Base-by-base conservation (phyloP, 768 basidiomycete species). In the Serendipita indica region DNA sequence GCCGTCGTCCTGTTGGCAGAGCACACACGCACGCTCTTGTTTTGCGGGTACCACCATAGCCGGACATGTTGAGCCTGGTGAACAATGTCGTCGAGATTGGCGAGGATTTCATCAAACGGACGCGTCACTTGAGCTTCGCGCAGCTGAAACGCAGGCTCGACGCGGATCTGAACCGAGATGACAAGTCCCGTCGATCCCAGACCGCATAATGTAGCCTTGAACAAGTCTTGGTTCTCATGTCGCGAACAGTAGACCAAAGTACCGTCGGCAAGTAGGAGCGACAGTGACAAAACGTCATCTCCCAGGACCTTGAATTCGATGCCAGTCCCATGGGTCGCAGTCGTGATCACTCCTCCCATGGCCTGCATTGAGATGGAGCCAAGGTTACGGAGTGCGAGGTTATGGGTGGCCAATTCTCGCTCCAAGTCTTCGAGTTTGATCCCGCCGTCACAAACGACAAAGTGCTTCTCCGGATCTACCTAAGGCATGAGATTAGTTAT, bases 281-380 rank as follows among this genome's bases (percentile, higher is more conserved):
- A 79, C 62, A 97, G 72, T 3, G 84, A 80, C 64, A 79, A 75
- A 58, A 91, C 89, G 63, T 84, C 79, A 18, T 83, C 83, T 10
- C 90, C 89, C 62, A 97, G 79, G 62, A 89, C 86, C 58, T 81
- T 80, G 71, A 79, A 93, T 41, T 71, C 67, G 60, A 86, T 74
- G 39, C 96, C 94, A 12, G 89, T 83, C 57, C 93, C 96, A 74
- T 99, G 96, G 0, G 93, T 93, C 5, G 90, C 90, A 62, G 96
- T 99, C 13, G 90, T 83, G 65, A 98, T 76, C 64, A 92, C 80
- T 41, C 96, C 96, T 27, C 81, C 93, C 63, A 99, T 77, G 2
- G 91, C 89, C 69, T 97, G 94, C 69, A 96, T 92, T 33, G 91
- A 94, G 65, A 99, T 97, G 28, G 91, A 93, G 33, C 96, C 96